Conservation (phyloP, 139 green algal species). For the Axilococcus clingmanii region DNA sequence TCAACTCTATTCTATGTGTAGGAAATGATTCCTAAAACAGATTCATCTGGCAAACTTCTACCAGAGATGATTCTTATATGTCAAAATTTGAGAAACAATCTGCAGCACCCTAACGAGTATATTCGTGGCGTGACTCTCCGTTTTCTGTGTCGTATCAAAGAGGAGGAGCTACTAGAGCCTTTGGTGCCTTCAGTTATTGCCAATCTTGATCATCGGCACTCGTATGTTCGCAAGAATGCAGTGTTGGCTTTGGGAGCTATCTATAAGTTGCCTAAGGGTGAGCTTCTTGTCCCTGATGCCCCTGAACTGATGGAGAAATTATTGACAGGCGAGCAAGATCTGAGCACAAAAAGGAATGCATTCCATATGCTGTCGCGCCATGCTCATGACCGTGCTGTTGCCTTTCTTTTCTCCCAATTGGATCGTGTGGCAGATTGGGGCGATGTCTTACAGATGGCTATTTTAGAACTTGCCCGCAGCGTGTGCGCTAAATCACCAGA, state of each 20-base stretch:
- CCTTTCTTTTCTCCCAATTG: conserved; percentile 77
- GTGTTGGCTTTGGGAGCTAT: conserved; percentile 90
- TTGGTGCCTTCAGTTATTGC: conserved; percentile 70
- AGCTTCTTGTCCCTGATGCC: conserved; percentile 84
- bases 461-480: conserved; percentile 94
- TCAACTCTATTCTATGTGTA: conserved; percentile 25
- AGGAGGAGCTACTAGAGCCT: conserved; percentile 97
- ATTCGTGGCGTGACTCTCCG: conserved; percentile 88
- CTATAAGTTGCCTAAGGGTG: conserved; percentile 88
- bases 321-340: conserved; percentile 67
- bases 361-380: conserved; percentile 84
- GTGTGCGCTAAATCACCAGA: conserved; percentile 73
- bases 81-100: conserved; percentile 98
- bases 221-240: conserved; percentile 92
- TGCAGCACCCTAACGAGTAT: conserved; percentile 99
- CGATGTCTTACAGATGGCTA: conserved; percentile 92
- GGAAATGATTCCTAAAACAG: conserved; percentile 99
- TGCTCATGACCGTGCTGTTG: conserved; percentile 70
- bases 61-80: conserved; percentile 99
- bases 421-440: conserved; percentile 84
- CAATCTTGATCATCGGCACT: conserved; percentile 96
- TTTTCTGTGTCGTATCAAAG: conserved; percentile 92
- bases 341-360: conserved; percentile 87
- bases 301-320: conserved; percentile 91
- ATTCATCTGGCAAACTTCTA: conserved; percentile 86